These are phyloP conservation scores for Fusarium protoensiforme DNA, from an alignment of 2,329 filamentous ascomycete genomes.

Conservation along the genomic window DNA sequence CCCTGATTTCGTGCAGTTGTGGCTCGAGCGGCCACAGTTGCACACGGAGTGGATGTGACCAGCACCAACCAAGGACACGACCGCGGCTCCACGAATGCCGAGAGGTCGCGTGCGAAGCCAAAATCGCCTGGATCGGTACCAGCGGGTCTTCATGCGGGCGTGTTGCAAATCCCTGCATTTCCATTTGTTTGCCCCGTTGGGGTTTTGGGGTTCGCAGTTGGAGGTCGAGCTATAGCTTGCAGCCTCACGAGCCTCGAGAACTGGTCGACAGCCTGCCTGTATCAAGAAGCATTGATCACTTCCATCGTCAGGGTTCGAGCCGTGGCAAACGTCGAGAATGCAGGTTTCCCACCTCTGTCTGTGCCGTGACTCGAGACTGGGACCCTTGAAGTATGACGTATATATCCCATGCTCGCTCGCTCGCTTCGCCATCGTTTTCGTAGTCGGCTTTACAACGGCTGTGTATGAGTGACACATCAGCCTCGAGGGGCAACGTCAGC, in stretches of 20 bases:
- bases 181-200: constrained; percentile 34
- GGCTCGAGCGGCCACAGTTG: not conserved
- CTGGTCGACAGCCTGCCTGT: constrained; percentile 3
- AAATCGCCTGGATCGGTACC: constrained; percentile 42
- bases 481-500: constrained; percentile 24
- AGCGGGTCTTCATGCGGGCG: constrained; percentile 34
- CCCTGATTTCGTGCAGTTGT: constrained; percentile 4
- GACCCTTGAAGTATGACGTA: constrained; percentile 25
- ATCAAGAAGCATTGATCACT: constrained; percentile 18
- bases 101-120: constrained; percentile 43
- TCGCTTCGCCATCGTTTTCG: constrained; percentile 17
- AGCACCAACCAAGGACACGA: constrained; percentile 13
- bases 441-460: constrained; percentile 24
- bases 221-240: constrained; percentile 17
- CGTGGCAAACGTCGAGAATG: not conserved
- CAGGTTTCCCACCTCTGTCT: constrained; percentile 9
- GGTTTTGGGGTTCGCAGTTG: constrained; percentile 27
- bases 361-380: constrained; percentile 15
- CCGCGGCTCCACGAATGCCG: constrained; percentile 35
- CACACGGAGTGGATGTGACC: constrained; percentile 1
- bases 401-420: constrained; percentile 7
- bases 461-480: constrained; percentile 14
- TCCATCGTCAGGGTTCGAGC: not conserved
- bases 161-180: constrained; percentile 42
- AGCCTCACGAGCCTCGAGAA: constrained; percentile 5